Evolutionary conservation across 176 grass and related monocot genomes (phyloP).

Genomic region (Avena eriantha): DNA sequence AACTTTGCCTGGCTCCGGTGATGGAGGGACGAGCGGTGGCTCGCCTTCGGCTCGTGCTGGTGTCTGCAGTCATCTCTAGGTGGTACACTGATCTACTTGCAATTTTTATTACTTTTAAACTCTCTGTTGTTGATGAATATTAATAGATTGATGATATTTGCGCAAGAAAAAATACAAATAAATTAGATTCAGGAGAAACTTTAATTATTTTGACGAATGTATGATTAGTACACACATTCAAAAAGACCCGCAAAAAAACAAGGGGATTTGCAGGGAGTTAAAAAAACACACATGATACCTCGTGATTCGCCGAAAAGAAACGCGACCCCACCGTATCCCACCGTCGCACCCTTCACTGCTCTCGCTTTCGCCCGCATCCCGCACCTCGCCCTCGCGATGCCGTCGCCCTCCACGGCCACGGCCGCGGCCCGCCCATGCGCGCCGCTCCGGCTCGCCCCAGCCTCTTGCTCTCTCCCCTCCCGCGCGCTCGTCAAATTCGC

Average conservation of each 20-base stretch:
- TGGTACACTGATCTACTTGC: no score
- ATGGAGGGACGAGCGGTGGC: no score
- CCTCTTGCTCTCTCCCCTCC: background rate
- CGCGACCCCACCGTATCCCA: conserved; percentile 35
- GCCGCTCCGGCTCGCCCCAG: background rate
- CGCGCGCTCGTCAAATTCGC: conserved; percentile 28
- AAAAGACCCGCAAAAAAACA: background rate
- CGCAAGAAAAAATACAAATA: no score
- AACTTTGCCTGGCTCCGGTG: no score
- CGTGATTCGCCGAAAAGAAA: background rate
- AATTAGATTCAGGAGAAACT: no score
- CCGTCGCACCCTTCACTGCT: conserved; percentile 42
- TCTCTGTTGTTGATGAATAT: no score
- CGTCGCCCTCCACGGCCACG: conserved; percentile 39
- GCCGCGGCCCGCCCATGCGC: conserved; percentile 6
- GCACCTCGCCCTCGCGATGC: conserved; percentile 43
- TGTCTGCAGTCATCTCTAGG: no score
- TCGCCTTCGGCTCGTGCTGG: no score
- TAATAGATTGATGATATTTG: no score
- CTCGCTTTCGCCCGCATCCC: conserved; percentile 58
- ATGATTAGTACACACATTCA: background rate
- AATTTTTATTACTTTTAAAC: no score
- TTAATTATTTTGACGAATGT: no score
- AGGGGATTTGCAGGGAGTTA: background rate
- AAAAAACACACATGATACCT: background rate